Conservation (phyloP, 2,329 filamentous ascomycete species). For the Raffaelea arxii region DNA sequence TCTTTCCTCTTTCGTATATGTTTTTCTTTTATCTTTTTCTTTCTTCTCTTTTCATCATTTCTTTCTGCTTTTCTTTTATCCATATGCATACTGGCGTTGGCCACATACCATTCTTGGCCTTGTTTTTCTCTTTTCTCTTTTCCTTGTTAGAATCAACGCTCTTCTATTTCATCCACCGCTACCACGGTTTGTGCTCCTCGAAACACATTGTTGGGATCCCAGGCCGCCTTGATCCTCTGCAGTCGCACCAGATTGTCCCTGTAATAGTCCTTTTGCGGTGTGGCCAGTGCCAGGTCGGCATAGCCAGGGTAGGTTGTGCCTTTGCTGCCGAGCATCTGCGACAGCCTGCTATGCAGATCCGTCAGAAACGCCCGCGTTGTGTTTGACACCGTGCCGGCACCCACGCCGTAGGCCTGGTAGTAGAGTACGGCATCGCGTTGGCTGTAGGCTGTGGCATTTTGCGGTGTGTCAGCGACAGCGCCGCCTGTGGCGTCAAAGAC, state of each 20-base stretch:
- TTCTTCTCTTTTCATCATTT: not conserved
- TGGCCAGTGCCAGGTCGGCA: conserved; percentile 40
- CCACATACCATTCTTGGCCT: no score
- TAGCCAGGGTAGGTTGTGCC: conserved; percentile 51
- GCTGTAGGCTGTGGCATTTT: conserved; percentile 49
- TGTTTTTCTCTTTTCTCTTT: no score
- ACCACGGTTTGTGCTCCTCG: conserved; percentile 51
- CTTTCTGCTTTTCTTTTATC: no score
- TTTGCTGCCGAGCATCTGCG: conserved; percentile 24
- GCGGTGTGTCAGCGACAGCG: conserved; percentile 44
- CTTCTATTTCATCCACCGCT: no score
- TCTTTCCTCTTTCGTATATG: not conserved
- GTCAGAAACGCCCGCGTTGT: conserved; percentile 40
- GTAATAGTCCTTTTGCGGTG: conserved; percentile 44
- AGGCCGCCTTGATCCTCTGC: conserved; percentile 36
- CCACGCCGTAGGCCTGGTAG: conserved; percentile 51
- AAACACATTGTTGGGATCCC: conserved; percentile 46
- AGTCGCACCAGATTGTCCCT: conserved; percentile 38
- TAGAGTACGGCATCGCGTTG: conserved; percentile 57
- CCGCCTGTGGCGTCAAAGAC: conserved; percentile 55
- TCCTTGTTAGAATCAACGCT: no score
- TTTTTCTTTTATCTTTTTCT: not conserved
- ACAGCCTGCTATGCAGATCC: conserved; percentile 34
- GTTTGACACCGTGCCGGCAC: conserved; percentile 32
- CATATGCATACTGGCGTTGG: no score